Conservation (phyloP, 306 rosid genomes). For the Spatholobus suberectus region DNA sequence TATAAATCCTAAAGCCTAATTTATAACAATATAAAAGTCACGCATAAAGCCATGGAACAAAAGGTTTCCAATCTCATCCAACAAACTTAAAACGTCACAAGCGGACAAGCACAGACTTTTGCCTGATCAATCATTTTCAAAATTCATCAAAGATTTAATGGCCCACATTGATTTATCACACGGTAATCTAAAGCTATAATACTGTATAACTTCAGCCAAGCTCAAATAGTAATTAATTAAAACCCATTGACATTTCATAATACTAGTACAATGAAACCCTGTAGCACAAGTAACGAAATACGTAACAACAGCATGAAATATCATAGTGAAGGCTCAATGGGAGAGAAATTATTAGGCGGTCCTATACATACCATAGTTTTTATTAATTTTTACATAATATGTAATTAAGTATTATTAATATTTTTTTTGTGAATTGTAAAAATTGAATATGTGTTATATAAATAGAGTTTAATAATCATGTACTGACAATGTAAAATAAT, state of each 20-base stretch:
- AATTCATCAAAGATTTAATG: constrained; percentile 22
- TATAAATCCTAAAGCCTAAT: too few relatives aligned
- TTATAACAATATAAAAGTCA: too few relatives aligned
- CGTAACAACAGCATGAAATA: constrained; percentile 24
- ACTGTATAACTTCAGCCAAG: constrained; percentile 17
- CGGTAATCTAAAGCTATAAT: constrained; percentile 2
- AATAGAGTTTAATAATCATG: too few relatives aligned
- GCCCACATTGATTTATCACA: constrained; percentile 30
- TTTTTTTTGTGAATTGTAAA: too few relatives aligned
- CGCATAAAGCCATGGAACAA: background rate
- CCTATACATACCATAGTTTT: too few relatives aligned
- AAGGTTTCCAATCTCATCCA: background rate
- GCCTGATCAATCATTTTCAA: constrained; percentile 12
- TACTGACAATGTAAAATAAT: too few relatives aligned
- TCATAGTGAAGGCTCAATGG: background rate
- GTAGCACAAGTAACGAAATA: constrained; percentile 30
- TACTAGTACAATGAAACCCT: constrained; percentile 5
- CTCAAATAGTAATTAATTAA: constrained; percentile 1
- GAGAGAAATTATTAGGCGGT: too few relatives aligned
- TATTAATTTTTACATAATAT: too few relatives aligned
- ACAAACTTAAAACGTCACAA: background rate
- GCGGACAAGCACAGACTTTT: constrained; percentile 19
- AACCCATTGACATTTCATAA: constrained; percentile 33
- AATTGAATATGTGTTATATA: too few relatives aligned
- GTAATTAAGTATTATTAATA: too few relatives aligned